Evolutionary conservation across 2,329 filamentous ascomycete species (phyloP), one percentile per base, ranked within the genome.

Genomic region (Tolypocladium amazonense): DNA sequence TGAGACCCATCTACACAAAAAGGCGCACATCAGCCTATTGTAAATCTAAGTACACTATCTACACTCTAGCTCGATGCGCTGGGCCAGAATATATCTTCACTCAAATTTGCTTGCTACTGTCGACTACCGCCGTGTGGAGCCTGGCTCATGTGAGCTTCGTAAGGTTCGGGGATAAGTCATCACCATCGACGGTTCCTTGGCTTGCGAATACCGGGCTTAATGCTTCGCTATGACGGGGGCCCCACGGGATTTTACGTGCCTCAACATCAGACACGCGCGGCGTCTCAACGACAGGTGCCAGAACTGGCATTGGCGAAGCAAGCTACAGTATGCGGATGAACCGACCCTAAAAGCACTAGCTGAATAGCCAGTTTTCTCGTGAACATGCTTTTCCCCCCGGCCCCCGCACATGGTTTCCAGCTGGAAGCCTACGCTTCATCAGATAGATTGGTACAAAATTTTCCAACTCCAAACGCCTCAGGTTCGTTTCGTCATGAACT

Each of bases 401-500:
- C 20, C 15, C 27, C 27, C 27, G 33, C 18, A 33, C 20, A 54
- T 35, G 50, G 50, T 37, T 11, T 7, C 50, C 30, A 35, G 30
- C 50, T 23, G 20, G 50, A 14, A 54, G 9, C 30, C 30, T 37
- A 54, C 50, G n/a, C 23, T 23, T 54, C 30, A 37, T 37, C 30
- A 27, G 23, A 20, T 37, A 37, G 20, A 23, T 54, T 54, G 20
- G 50, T 37, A 54, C 50, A 37, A 9, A 7, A 20, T 30, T 37
- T 37, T 23, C 20, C 20, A 23, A 23, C 50, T n/a, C 47, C 30
- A 30, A 54, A 54, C 50, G 50, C 50, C 30, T 12, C 20, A 35
- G 9, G 25, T 23, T 2, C 45, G 14, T 27, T 18, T 43, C 56
- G 39, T 68, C 58, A 71, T 39, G 63, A 69, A 37, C 69, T 74